Evolutionary conservation across 2,329 filamentous ascomycete species (phyloP).

Genomic region (Trichoderma koningiopsis): DNA sequence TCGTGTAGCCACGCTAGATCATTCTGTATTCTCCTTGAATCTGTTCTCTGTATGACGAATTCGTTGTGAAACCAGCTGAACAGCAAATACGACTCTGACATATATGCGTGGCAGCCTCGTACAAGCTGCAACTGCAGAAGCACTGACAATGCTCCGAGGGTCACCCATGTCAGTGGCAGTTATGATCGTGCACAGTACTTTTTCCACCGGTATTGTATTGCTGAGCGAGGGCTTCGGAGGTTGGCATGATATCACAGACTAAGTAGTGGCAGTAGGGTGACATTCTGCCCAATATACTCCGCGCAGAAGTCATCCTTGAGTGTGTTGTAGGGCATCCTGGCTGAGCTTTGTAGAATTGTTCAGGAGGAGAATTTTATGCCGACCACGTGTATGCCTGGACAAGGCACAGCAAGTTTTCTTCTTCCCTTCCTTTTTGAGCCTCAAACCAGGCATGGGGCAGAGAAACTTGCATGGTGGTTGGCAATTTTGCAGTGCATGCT

Average conservation of each 20-base stretch:
- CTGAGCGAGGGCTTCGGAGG: background rate
- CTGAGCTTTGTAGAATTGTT: background rate
- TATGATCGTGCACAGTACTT: too few relatives aligned
- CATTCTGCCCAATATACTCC: background rate
- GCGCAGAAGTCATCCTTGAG: background rate
- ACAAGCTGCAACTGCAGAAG: background rate
- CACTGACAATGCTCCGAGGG: background rate
- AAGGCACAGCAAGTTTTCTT: background rate
- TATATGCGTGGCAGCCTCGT: background rate
- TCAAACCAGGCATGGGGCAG: background rate
- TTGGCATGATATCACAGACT: background rate
- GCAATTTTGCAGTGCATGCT: background rate
- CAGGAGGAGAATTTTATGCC: background rate
- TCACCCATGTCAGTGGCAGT: background rate
- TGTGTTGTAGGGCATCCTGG: background rate
- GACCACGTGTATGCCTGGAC: background rate
- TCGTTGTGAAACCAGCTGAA: slow-evolving; percentile 17
- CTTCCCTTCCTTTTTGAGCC: background rate
- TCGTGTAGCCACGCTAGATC: background rate
- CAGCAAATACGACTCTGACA: slow-evolving; percentile 8
- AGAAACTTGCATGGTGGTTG: background rate
- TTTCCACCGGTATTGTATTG: background rate
- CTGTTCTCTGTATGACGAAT: background rate
- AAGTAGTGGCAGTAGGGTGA: background rate
- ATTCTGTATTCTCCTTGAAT: background rate